Percentiles rank a stretch among this genome's conserved stretches.
Conservation (phyloP, 495 filamentous ascomycete genomes). For the Thozetella sp. region DNA sequence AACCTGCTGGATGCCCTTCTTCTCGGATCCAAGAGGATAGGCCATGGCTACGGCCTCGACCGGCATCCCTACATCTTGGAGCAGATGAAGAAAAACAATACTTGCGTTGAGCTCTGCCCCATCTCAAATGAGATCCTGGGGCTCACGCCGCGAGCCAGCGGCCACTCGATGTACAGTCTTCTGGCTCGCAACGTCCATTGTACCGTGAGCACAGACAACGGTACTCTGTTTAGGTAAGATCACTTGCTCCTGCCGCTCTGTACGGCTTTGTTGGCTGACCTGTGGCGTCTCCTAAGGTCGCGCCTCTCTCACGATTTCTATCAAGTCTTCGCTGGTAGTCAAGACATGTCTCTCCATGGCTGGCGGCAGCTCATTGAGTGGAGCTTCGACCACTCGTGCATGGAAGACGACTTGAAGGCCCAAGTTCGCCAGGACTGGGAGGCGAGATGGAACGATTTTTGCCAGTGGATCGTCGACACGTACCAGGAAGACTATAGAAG, state of each 20-base stretch:
- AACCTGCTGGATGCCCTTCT: conserved; percentile 90
- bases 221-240: conserved; percentile 53
- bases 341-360: conserved; percentile 51
- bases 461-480: conserved; percentile 29
- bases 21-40: conserved; percentile 82
- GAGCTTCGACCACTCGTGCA: conserved; percentile 55
- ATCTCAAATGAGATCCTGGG: conserved; percentile 82
- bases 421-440: conserved; percentile 39
- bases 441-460: conserved; percentile 44
- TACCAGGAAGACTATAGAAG: conserved; percentile 10
- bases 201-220: conserved; percentile 56
- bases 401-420: conserved; percentile 31
- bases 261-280: neutral
- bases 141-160: conserved; percentile 43
- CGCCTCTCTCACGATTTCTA: conserved; percentile 60
- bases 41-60: conserved; percentile 88
- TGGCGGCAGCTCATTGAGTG: conserved; percentile 55
- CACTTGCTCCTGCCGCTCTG: neutral
- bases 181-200: conserved; percentile 55
- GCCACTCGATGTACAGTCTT: conserved; percentile 50
- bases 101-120: conserved; percentile 87
- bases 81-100: conserved; percentile 77
- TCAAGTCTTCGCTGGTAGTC: conserved; percentile 53
- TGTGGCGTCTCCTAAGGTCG: conserved; percentile 34
- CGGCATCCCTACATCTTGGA: conserved; percentile 84